Percentiles rank a stretch among this genome's conserved stretches.
phyloP scores from a whole-genome alignment of 257 asterid species.

The Nicotiana attenuata region DNA sequence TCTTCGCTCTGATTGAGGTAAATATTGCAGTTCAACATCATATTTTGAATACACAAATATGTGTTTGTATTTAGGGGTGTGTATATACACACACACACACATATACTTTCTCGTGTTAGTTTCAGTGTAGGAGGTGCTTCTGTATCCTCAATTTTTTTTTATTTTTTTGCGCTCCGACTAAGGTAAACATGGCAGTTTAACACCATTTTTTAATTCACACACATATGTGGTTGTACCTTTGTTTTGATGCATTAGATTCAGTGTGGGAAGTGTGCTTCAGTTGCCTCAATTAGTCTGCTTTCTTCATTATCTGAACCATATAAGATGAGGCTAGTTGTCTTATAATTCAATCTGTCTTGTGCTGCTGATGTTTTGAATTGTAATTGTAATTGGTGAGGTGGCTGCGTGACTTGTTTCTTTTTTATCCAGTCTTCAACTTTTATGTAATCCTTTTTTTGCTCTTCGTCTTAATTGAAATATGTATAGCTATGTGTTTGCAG shows the following conservation, averaged over 20 bases:
- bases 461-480: too few species aligned
- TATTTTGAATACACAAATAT: not conserved
- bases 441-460: too few species aligned
- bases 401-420: not conserved
- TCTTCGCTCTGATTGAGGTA: not conserved
- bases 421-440: not conserved
- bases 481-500: not conserved
- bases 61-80: not conserved
- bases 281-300: not conserved
- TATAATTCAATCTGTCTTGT: not conserved
- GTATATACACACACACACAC: not conserved
- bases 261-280: not conserved
- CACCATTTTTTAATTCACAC: not conserved
- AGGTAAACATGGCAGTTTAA: not conserved
- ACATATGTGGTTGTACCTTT: not conserved
- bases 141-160: too few species aligned
- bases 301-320: not conserved
- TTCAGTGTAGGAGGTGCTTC: too few species aligned
- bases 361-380: not conserved
- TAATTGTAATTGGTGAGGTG: not conserved
- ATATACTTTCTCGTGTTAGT: too few species aligned
- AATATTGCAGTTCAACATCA: not conserved
- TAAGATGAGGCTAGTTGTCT: not conserved
- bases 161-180: not conserved
- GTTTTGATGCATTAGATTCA: not conserved